These are phyloP conservation scores for Starmera stellimalicola DNA, from an alignment of 1,139 yeast genomes.

Conservation along the genomic window DNA sequence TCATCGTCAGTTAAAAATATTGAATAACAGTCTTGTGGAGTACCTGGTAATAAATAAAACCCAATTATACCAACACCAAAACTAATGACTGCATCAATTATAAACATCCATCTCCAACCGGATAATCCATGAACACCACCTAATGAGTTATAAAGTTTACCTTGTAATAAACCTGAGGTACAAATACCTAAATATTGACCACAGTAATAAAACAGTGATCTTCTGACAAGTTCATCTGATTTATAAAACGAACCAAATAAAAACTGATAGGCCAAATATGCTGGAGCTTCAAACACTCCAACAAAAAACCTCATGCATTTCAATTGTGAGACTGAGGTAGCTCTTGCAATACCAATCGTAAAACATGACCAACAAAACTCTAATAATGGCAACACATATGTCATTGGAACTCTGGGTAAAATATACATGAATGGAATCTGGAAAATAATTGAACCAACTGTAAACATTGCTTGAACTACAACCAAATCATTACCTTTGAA, in stretches of 20 bases:
- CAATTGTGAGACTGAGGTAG: slow-evolving; percentile 16
- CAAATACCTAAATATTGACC: slow-evolving; percentile 50
- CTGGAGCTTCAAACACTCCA: slow-evolving; percentile 55
- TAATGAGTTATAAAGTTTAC: slow-evolving; percentile 40
- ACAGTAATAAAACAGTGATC: slow-evolving; percentile 25
- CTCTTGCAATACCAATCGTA: slow-evolving; percentile 20
- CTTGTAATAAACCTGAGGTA: slow-evolving; percentile 49
- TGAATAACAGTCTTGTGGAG: slow-evolving; percentile 52
- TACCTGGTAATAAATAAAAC: slow-evolving; percentile 54
- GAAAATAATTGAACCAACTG: slow-evolving; percentile 48
- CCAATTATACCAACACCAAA: slow-evolving; percentile 38
- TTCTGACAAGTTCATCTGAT: slow-evolving; percentile 42
- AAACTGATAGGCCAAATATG: slow-evolving; percentile 55
- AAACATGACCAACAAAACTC: slow-evolving; percentile 22
- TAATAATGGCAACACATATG: slow-evolving; percentile 42
- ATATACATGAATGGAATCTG: slow-evolving; percentile 35
- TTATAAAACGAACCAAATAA: slow-evolving; percentile 59
- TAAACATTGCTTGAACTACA: slow-evolving; percentile 45
- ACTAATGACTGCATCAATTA: slow-evolving; percentile 52
- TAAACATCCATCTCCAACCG: slow-evolving; percentile 76
- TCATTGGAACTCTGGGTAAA: slow-evolving; percentile 37
- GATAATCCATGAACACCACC: slow-evolving; percentile 44
- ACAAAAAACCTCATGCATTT: slow-evolving; percentile 29
- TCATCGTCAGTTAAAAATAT: slow-evolving; percentile 28
- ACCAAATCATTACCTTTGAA: slow-evolving; percentile 57